phyloP scores from a whole-genome alignment of 2,329 filamentous ascomycete genomes.

The Phoma sp. region DNA sequence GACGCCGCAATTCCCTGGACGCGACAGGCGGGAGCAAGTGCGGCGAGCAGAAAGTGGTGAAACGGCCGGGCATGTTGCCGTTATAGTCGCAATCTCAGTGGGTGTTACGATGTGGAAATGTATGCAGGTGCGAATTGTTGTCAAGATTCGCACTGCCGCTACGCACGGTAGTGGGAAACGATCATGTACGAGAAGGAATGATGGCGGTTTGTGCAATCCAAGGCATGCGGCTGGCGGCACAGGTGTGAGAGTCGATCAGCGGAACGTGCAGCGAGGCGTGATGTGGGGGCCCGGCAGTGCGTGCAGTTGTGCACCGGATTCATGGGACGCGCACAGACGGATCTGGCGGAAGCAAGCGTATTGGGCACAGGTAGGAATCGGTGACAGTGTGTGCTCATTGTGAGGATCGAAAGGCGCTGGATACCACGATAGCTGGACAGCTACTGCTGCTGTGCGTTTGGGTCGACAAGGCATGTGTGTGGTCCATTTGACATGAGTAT shows the following conservation, averaged over 20 bases:
- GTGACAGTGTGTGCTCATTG: slow-evolving; percentile 15
- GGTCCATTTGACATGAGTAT: neutral
- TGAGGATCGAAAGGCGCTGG: neutral
- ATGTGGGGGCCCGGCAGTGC: slow-evolving; percentile 37
- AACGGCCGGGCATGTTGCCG: slow-evolving; percentile 40
- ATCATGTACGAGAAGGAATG: neutral
- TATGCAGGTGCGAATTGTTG: neutral
- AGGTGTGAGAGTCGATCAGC: slow-evolving; percentile 22
- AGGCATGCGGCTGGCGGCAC: slow-evolving; percentile 6
- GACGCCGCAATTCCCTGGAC: slow-evolving; percentile 25
- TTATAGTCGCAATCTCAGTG: slow-evolving; percentile 34
- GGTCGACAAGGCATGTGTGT: neutral
- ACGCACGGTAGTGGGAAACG: neutral
- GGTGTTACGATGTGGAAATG: slow-evolving; percentile 7
- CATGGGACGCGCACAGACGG: slow-evolving; percentile 43
- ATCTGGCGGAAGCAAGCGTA: slow-evolving; percentile 41
- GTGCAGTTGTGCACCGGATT: slow-evolving; percentile 27
- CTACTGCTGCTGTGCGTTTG: neutral
- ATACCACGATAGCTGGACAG: neutral
- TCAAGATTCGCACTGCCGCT: neutral
- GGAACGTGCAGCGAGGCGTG: slow-evolving; percentile 36
- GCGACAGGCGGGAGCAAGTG: slow-evolving; percentile 22
- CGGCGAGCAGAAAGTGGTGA: slow-evolving; percentile 37
- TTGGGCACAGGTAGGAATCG: slow-evolving; percentile 8
- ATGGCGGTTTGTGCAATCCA: slow-evolving; percentile 10